phyloP scores from a whole-genome alignment of 2,329 filamentous ascomycete genomes.

The Sclerotiophoma versabilis region DNA sequence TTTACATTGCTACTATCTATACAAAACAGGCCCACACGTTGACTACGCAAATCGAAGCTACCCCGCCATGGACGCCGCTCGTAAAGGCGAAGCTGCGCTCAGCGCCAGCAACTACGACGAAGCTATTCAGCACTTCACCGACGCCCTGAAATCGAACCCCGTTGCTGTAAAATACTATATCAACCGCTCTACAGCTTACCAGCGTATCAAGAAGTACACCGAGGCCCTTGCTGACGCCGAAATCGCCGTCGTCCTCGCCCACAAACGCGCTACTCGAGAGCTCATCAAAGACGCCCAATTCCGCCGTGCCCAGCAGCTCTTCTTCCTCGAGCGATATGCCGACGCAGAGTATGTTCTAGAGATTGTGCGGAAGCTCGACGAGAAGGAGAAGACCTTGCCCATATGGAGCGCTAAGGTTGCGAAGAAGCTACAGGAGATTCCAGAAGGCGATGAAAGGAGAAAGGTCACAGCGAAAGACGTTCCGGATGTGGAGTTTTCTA shows the following conservation, averaged over 20 bases:
- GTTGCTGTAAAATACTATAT: slow-evolving; percentile 80
- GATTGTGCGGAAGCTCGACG: slow-evolving; percentile 61
- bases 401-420: slow-evolving; percentile 67
- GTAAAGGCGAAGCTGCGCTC: slow-evolving; percentile 67
- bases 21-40: neutral
- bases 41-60: slow-evolving; percentile 1
- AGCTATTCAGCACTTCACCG: slow-evolving; percentile 70
- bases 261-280: slow-evolving; percentile 76
- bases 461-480: slow-evolving; percentile 55
- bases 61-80: slow-evolving; percentile 60
- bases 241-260: slow-evolving; percentile 65
- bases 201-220: slow-evolving; percentile 62
- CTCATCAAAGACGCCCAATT: slow-evolving; percentile 83
- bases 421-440: slow-evolving; percentile 58
- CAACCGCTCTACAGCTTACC: slow-evolving; percentile 79
- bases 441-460: slow-evolving; percentile 57
- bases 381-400: slow-evolving; percentile 59
- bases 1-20: neutral
- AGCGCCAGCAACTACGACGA: slow-evolving; percentile 67
- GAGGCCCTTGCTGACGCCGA: slow-evolving; percentile 59
- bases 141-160: slow-evolving; percentile 70
- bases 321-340: slow-evolving; percentile 72
- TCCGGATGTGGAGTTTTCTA: slow-evolving; percentile 58
- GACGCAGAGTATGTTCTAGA: slow-evolving; percentile 76
- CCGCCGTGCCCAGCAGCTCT: slow-evolving; percentile 77